These are phyloP conservation scores for Agaricus bisporus DNA, from an alignment of 768 basidiomycete genomes.

Conservation along the genomic window DNA sequence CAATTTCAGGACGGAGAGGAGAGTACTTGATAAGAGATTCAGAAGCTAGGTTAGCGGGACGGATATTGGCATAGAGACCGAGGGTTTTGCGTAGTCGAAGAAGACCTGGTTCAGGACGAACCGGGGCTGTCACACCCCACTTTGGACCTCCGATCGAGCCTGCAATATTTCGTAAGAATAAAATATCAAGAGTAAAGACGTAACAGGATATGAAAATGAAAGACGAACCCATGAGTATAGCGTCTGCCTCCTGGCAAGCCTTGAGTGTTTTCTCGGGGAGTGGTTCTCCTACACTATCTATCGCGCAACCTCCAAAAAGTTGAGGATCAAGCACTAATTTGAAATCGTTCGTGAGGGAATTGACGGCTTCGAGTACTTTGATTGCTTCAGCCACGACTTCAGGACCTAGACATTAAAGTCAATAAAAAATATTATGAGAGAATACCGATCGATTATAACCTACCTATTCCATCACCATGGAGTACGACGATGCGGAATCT, in stretches of 20 bases:
- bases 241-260: conserved; percentile 91
- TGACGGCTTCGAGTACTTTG: conserved; percentile 71
- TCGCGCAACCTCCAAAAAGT: conserved; percentile 89
- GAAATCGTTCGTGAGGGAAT: conserved; percentile 53
- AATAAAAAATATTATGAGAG: neutral
- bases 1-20: conserved; percentile 83
- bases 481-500: conserved; percentile 88
- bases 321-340: conserved; percentile 70
- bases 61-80: conserved; percentile 96
- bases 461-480: conserved; percentile 97
- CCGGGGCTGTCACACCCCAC: conserved; percentile 86
- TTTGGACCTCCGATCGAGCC: conserved; percentile 99
- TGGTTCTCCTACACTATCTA: conserved; percentile 83
- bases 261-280: conserved; percentile 79
- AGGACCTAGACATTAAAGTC: conserved; percentile 49
- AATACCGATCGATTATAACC: conserved; percentile 11
- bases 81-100: conserved; percentile 85
- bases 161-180: conserved; percentile 22
- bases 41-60: conserved; percentile 92
- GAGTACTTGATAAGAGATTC: conserved; percentile 83
- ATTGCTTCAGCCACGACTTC: conserved; percentile 86
- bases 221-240: conserved; percentile 83
- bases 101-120: conserved; percentile 91
- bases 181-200: neutral
- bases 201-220: neutral